Percentiles rank a stretch among this genome's conserved stretches.
phyloP scores from a whole-genome alignment of 805 yeast species.

The Pichia deserticola region DNA sequence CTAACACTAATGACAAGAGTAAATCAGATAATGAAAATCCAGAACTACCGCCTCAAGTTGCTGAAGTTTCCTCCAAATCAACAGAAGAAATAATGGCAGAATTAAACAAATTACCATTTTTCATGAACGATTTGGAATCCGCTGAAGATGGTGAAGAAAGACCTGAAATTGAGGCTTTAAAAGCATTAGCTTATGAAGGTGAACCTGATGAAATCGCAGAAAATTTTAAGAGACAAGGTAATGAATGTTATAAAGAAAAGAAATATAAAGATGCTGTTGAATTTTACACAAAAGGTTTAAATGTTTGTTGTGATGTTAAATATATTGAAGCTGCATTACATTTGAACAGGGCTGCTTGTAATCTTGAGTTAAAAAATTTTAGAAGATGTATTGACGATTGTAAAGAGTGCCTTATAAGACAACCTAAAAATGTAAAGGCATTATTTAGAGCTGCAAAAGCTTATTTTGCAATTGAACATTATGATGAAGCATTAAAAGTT shows the following conservation, averaged over 20 bases:
- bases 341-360: constrained; percentile 86
- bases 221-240: constrained; percentile 89
- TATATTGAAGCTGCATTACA: constrained; percentile 55
- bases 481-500: constrained; percentile 66
- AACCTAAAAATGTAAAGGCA: constrained; percentile 75
- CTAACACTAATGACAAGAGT: not conserved
- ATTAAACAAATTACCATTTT: constrained; percentile 80
- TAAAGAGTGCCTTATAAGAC: constrained; percentile 54
- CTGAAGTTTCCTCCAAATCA: constrained; percentile 52
- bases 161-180: constrained; percentile 73
- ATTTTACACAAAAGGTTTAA: constrained; percentile 74
- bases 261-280: constrained; percentile 71
- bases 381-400: constrained; percentile 85
- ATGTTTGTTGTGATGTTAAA: constrained; percentile 52
- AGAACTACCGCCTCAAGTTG: constrained; percentile 73
- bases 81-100: constrained; percentile 73
- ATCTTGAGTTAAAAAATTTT: constrained; percentile 76
- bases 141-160: constrained; percentile 72
- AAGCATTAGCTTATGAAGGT: constrained; percentile 90
- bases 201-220: constrained; percentile 88
- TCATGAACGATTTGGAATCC: constrained; percentile 82
- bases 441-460: constrained; percentile 81
- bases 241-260: constrained; percentile 69
- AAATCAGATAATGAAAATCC: constrained; percentile 49
- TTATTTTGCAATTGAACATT: constrained; percentile 55